Evolutionary conservation across 225 moss, liverwort and hornwort genomes (phyloP).

Genomic region (Physcomitrium patens): DNA sequence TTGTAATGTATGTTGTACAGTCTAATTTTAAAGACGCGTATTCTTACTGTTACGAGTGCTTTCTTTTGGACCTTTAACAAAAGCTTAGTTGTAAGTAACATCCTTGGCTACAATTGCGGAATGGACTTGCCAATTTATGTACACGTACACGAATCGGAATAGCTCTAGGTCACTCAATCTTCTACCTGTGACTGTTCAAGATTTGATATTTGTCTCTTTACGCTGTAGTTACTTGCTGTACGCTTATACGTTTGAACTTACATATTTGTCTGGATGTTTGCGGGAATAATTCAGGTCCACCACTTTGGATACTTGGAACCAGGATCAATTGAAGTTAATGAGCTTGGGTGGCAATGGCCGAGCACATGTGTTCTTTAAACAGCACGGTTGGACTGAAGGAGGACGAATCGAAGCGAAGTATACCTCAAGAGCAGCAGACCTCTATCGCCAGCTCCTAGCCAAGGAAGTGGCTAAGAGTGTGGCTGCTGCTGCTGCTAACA

Average conservation of each 20-base stretch:
- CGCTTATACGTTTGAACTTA: conserved; percentile 23
- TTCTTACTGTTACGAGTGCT: neutral
- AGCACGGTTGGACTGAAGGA: conserved; percentile 99
- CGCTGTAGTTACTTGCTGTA: conserved; percentile 16
- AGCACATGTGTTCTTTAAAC: conserved; percentile 89
- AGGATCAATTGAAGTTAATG: conserved; percentile 94
- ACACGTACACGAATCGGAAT: neutral
- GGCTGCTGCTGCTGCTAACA: conserved; percentile 34
- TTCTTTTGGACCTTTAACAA: neutral
- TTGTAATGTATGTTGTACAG: neutral
- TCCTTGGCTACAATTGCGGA: neutral
- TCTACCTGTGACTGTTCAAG: neutral
- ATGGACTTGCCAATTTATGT: neutral
- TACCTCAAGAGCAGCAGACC: conserved; percentile 95
- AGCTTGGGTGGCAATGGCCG: conserved; percentile 93
- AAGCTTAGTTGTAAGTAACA: neutral
- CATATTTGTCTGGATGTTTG: conserved; percentile 7
- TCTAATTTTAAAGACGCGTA: neutral
- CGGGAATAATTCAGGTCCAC: conserved; percentile 70
- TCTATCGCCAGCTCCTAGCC: conserved; percentile 84
- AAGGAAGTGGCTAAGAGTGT: conserved; percentile 93
- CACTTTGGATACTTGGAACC: conserved; percentile 90
- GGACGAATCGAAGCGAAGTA: conserved; percentile 96
- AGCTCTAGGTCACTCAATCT: neutral
- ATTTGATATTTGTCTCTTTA: conserved; percentile 3